A percentile compares a stretch with the other conserved stretches of the same genome.
Evolutionary conservation across 495 filamentous ascomycete species (phyloP).

Genomic region (Thermothielavioides terrestris): DNA sequence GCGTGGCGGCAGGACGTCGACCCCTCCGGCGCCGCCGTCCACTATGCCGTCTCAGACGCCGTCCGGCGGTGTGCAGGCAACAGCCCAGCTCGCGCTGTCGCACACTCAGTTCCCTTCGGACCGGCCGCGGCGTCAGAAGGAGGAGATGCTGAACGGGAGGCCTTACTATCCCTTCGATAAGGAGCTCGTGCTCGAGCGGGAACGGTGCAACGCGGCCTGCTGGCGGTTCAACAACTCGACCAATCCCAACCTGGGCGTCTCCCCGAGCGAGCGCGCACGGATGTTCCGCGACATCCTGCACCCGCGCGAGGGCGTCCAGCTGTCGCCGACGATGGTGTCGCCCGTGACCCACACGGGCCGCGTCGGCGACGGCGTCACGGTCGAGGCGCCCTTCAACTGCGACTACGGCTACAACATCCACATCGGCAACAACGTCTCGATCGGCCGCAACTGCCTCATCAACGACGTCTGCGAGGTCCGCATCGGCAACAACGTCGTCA

Average conservation of each 20-base stretch:
- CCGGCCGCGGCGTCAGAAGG: slow-evolving; percentile 62
- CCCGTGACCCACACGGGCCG: slow-evolving; percentile 47
- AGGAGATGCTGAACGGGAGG: slow-evolving; percentile 86
- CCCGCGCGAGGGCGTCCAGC: slow-evolving; percentile 40
- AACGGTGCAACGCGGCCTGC: slow-evolving; percentile 74
- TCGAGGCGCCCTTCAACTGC: slow-evolving; percentile 87
- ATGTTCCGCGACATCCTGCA: slow-evolving; percentile 66
- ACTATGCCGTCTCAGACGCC: slow-evolving; percentile 25
- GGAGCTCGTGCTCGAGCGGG: slow-evolving; percentile 75
- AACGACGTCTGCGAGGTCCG: slow-evolving; percentile 64
- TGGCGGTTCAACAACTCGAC: slow-evolving; percentile 86
- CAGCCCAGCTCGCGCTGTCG: slow-evolving; percentile 52
- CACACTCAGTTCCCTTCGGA: slow-evolving; percentile 39
- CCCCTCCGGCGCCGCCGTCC: slow-evolving; percentile 26
- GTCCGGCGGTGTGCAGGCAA: slow-evolving; percentile 39
- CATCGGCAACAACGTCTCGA: slow-evolving; percentile 78
- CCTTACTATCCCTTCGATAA: slow-evolving; percentile 69
- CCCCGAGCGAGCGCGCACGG: slow-evolving; percentile 67
- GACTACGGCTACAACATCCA: slow-evolving; percentile 94
- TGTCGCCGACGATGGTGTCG: slow-evolving; percentile 40
- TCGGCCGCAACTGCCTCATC: slow-evolving; percentile 80
- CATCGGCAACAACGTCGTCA: slow-evolving; percentile 71
- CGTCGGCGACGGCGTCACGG: slow-evolving; percentile 66
- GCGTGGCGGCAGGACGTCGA: slow-evolving; percentile 40
- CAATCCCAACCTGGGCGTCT: slow-evolving; percentile 68